Evolutionary conservation across 331 rosid genomes (phyloP).

Genomic region (Quercus tomentella): DNA sequence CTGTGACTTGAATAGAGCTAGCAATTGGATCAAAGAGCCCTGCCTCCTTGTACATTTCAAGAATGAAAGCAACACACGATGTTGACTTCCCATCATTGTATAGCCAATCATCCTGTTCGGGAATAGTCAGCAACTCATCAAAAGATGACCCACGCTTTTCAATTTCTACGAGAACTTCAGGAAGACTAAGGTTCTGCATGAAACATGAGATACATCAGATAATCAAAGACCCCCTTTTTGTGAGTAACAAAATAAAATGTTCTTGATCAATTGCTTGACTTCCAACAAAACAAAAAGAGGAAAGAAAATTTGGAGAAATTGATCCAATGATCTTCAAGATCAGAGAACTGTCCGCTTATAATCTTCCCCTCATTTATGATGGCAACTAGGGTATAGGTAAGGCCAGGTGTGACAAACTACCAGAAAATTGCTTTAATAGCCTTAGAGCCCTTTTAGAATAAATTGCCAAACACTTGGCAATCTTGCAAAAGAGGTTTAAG

Average conservation of each 20-base stretch:
- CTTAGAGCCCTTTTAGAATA: too few relatives aligned
- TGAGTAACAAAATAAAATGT: too few relatives aligned
- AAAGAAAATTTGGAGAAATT: background rate
- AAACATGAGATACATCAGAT: constrained; percentile 17
- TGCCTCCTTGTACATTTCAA: constrained; percentile 89
- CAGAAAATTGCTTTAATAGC: too few relatives aligned
- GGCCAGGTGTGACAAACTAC: background rate
- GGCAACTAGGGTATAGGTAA: background rate
- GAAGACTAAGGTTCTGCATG: constrained; percentile 69
- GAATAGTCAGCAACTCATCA: constrained; percentile 74
- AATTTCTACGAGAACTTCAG: constrained; percentile 80
- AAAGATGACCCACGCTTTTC: constrained; percentile 84
- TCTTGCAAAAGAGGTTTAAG: too few relatives aligned
- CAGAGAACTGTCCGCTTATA: background rate
- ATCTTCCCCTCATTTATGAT: background rate
- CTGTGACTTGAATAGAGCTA: constrained; percentile 87
- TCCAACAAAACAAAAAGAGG: background rate
- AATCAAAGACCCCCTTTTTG: background rate
- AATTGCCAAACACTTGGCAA: too few relatives aligned
- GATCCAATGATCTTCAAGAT: background rate
- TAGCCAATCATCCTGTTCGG: constrained; percentile 91
- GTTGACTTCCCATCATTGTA: constrained; percentile 90
- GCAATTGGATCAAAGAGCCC: constrained; percentile 83
- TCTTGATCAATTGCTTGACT: background rate
- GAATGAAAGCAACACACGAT: constrained; percentile 84